Evolutionary conservation across 164 flowering plant species (phyloP), one percentile per base, ranked within the genome.

Genomic region (Amborella trichopoda): DNA sequence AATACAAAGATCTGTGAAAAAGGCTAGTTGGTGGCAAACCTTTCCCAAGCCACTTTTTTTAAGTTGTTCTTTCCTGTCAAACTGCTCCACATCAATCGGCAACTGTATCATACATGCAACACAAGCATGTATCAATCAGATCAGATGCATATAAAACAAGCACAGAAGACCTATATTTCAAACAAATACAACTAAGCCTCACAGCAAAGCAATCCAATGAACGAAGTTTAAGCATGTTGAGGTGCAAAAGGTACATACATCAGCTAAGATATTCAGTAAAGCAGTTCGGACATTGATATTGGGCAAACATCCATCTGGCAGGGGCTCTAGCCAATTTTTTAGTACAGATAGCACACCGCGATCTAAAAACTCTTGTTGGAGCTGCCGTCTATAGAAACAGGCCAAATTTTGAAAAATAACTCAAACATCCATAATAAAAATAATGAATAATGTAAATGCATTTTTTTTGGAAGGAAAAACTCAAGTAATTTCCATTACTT

Each of bases 221-320:
- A n/a, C n/a, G n/a, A n/a, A n/a, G n/a, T n/a, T n/a, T n/a, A n/a
- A n/a, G n/a, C n/a, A n/a, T n/a, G n/a, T n/a, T n/a, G n/a, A n/a
- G n/a, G n/a, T n/a, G n/a, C n/a, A n/a, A n/a, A n/a, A n/a, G n/a
- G n/a, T 0, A 43, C 57, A 34, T 72, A 83, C 94, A 68, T 83
- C 96, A 64, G 78, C 73, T 60, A 90, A 71, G 43, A 86, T 81
- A 64, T 67, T 70, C 63, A 90, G 53, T 52, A 90, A 65, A 30
- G 93, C 94, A 14, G 79, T 68, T 27, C 98, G 84, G 42, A 90
- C 72, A 51, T 83, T 90, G 42, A 78, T 86, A 54, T 83, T 86
- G 11, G 98, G 98, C 37, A 90, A 70, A 72, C 98, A 86, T 54
- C 94, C 94, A 76, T 90, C 98, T 1, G 98, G 98, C 23, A 90